Base-by-base conservation (phyloP, 2,329 filamentous ascomycete species). In the Neonectria ditissima region DNA sequence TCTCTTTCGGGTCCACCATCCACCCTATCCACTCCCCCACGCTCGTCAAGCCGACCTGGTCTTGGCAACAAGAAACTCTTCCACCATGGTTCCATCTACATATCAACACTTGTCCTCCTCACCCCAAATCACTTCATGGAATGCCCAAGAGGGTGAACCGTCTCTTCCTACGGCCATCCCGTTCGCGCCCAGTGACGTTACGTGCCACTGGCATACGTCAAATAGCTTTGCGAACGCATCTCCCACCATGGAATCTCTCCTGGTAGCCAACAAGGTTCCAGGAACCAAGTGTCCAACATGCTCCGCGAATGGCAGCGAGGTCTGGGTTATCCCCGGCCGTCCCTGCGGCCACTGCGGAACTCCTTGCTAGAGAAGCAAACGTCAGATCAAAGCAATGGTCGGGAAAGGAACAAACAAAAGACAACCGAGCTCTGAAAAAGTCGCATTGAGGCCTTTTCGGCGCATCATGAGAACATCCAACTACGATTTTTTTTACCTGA, bases 281-380 rank as follows among this genome's bases (percentile, higher is more conserved):
- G 85, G 85, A 10, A 83, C 85, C 26, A 78, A 80, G 69, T 87
- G 85, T 72, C 83, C 84, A 51, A 86, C 80, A 5, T 87, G 85
- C 68, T 79, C 80, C 54, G 72, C 76, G 44, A 76, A 79, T 48
- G 85, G 85, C 63, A 78, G 82, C 64, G 85, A 86, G 69, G 82
- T 84, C 45, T 87, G 85, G 85, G 85, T 87, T 24, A 84, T 86
- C 64, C 84, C 83, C 32, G 85, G 85, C 55, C 80, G 82, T 60
- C 77, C 77, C 54, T 87, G 85, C 70, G 80, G 81, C 32, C 81
- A 83, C 67, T 86, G 84, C 74, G 83, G 84, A 53, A 84, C 83
- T 24, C 80, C 82, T 5, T 80, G 78, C 50, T 37, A 37, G 76
- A 24, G 24, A 41, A 45, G 48, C 26, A 44, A 22, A 18, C 13